Conservation (phyloP, 306 rosid species). For the Dryas drummondii region DNA sequence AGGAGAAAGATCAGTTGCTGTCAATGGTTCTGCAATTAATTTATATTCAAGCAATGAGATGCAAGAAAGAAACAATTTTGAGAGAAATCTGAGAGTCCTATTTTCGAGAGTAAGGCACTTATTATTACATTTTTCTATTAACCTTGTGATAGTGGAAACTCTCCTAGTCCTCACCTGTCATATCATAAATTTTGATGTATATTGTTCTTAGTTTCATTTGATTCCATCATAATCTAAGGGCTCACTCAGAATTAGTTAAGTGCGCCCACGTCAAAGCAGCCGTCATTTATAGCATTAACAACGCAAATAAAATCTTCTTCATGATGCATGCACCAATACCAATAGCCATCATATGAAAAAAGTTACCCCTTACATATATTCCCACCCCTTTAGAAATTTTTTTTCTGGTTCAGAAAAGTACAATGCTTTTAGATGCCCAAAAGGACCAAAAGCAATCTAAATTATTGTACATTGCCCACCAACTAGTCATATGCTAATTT, state of each 20-base stretch:
- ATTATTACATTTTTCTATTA: background rate
- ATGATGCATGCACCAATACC: constrained; percentile 1
- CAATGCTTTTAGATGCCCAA: background rate
- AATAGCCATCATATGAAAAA: background rate
- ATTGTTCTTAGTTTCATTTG: background rate
- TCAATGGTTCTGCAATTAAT: constrained; percentile 69
- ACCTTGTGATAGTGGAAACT: background rate
- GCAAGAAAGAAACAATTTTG: constrained; percentile 1
- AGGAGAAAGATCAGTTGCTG: constrained; percentile 43
- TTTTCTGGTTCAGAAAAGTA: too few relatives aligned
- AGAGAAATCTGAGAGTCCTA: constrained; percentile 6
- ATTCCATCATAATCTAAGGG: background rate
- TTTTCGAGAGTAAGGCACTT: background rate
- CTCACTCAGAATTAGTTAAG: background rate
- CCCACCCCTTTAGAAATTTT: too few relatives aligned
- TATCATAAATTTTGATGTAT: background rate
- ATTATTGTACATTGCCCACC: constrained; percentile 17
- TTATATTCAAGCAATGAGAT: constrained; percentile 24
- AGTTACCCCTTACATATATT: too few relatives aligned
- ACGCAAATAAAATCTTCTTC: background rate
- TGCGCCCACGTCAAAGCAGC: background rate
- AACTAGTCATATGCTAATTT: background rate
- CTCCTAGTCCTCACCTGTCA: background rate
- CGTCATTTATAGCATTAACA: background rate
- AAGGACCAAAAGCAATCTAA: background rate